Evolutionary conservation across 495 filamentous ascomycete genomes (phyloP).

Genomic region (Trichoderma virens): DNA sequence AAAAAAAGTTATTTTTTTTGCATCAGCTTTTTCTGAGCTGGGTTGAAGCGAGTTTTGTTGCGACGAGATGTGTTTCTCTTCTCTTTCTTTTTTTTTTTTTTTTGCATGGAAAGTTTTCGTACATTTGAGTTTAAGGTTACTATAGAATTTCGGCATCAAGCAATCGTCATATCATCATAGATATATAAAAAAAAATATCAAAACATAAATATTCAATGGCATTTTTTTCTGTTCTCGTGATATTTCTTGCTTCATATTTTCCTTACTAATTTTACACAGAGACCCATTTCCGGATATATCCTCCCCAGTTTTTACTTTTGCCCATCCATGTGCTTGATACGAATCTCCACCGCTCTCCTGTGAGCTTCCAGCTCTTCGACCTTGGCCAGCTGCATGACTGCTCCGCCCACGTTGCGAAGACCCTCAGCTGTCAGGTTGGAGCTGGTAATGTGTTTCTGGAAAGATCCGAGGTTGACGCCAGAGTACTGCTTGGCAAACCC

Average conservation of each 20-base stretch:
- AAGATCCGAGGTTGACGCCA: slow-evolving; percentile 89
- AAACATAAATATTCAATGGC: not conserved
- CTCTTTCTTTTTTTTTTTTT: not conserved
- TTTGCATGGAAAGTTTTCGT: not conserved
- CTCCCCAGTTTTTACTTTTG: not conserved
- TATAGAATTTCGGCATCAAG: slow-evolving; percentile 5
- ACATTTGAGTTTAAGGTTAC: not conserved
- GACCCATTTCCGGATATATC: not conserved
- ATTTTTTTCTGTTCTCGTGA: not conserved
- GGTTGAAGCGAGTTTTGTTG: not conserved
- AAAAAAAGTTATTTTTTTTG: not conserved
- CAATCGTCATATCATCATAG: not conserved
- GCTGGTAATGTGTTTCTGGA: slow-evolving; percentile 93
- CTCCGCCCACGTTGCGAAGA: slow-evolving; percentile 69
- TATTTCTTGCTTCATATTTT: not conserved
- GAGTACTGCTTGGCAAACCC: slow-evolving; percentile 98
- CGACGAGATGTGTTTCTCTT: not conserved
- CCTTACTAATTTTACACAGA: not conserved
- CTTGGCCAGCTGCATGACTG: slow-evolving; percentile 88
- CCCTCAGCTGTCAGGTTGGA: slow-evolving; percentile 82
- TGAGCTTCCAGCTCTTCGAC: slow-evolving; percentile 95
- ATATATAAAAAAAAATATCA: not conserved
- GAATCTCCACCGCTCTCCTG: slow-evolving; percentile 81
- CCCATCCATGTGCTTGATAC: slow-evolving; percentile 58
- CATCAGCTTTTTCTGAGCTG: not conserved